Percentiles rank a stretch among this genome's conserved stretches.
Evolutionary conservation across 495 filamentous ascomycete species (phyloP).

Genomic region (Symbiotaphrina buchneri): DNA sequence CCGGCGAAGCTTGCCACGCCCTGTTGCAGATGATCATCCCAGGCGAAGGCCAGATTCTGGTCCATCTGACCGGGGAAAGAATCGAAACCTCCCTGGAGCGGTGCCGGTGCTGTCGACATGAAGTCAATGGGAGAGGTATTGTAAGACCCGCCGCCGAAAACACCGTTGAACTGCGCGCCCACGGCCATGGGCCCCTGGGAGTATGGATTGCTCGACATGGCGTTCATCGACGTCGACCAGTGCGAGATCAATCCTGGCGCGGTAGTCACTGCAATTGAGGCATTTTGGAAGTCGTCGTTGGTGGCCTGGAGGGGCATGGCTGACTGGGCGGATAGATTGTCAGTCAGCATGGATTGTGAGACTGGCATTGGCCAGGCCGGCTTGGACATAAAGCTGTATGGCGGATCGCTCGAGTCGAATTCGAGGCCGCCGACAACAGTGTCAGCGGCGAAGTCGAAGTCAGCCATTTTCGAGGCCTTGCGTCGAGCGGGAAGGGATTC

Average conservation of each 20-base stretch:
- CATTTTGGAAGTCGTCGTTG: constrained; percentile 21
- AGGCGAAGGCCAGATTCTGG: constrained; percentile 21
- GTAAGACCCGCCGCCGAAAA: constrained; percentile 23
- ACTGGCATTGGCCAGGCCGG: constrained; percentile 9
- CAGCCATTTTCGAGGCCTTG: constrained; percentile 6
- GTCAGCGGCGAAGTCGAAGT: constrained; percentile 8
- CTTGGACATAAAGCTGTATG: constrained; percentile 6
- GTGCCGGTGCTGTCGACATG: constrained; percentile 40
- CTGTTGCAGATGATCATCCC: constrained; percentile 24
- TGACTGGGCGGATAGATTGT: constrained; percentile 7
- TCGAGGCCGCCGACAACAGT: constrained; percentile 8
- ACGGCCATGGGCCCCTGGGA: constrained; percentile 1
- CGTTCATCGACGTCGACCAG: too few species aligned
- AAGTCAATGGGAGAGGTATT: constrained; percentile 45
- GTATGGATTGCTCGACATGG: not conserved
- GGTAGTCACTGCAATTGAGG: constrained; percentile 18
- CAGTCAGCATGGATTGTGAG: constrained; percentile 7
- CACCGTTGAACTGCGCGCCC: constrained; percentile 17
- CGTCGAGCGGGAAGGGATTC: constrained; percentile 1
- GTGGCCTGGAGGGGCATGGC: constrained; percentile 15
- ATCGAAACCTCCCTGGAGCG: constrained; percentile 41
- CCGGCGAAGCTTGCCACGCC: not conserved
- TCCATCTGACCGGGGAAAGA: constrained; percentile 41
- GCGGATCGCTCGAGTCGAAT: constrained; percentile 7
- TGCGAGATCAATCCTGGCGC: constrained; percentile 22